Base-by-base conservation (phyloP, 2,329 filamentous ascomycete genomes). In the Periconia macrospinosa region DNA sequence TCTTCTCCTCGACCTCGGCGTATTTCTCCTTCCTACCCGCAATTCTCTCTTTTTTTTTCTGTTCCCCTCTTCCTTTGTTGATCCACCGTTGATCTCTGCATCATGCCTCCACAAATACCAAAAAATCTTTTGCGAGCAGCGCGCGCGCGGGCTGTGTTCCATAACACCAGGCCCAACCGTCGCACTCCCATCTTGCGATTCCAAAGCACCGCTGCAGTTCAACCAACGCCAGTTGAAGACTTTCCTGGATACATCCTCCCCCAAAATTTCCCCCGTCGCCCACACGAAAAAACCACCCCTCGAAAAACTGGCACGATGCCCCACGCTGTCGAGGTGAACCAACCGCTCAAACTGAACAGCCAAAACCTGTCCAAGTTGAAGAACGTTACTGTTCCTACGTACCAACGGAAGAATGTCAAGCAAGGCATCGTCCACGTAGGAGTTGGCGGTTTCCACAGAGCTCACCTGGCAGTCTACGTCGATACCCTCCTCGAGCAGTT, bases 401-500 rank as follows among this genome's bases (percentile, higher is more conserved):
- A 68, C 51, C 52, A 68, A 23, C 52, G 65, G 19, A 52, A 61
- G 41, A 54, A 55, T 18, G 54, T 66, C 45, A 68, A 68, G 59
- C 65, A 68, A 41, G 65, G 65, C 19, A 68, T 68, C 17, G 65
- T 68, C 41, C 65, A 68, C 45, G 61, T 68, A 11, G 65, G 65
- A 46, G 65, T 68, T 30, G 65, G 65, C 43, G 65, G 65, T 37
- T 68, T 68, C 56, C 65, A 68, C 58, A 52, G 65, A 30, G 65
- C 65, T 20, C 65, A 68, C 52, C 56, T 68, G 49, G 65, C 65
- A 3, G 61, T 59, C 41, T 68, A 68, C 44, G 63, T 68, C 45
- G 65, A 68, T 53, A 61, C 53, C 42, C 57, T 68, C 9, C 61
- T 68, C 15, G 61, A 65, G 45, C 62, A 68, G 50, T 59, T 66